Percentiles rank a stretch among this genome's conserved stretches.
phyloP scores from a whole-genome alignment of 2,329 filamentous ascomycete species.

The Aureobasidium sp. region DNA sequence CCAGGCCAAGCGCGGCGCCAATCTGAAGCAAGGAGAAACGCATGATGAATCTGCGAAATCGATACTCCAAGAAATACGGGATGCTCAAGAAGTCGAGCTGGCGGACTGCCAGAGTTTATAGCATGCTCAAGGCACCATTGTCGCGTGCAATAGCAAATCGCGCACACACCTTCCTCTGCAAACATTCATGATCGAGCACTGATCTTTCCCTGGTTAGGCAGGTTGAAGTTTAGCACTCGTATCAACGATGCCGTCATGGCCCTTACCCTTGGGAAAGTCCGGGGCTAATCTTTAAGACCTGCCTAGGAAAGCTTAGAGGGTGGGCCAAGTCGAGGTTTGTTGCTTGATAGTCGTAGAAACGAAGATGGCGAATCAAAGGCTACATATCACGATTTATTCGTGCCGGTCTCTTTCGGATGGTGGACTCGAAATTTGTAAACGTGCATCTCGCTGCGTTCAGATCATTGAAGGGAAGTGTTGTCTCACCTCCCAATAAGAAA shows the following conservation, averaged over 20 bases:
- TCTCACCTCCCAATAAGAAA: neutral
- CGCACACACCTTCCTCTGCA: neutral
- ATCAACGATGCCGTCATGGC: constrained; percentile 7
- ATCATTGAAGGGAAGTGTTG: neutral
- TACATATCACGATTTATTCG: no score
- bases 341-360: neutral
- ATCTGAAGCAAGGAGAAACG: constrained; percentile 14
- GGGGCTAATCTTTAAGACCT: constrained; percentile 8
- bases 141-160: no score
- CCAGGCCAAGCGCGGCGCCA: constrained; percentile 13
- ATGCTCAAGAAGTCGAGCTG: neutral
- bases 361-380: no score
- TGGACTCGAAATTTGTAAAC: neutral
- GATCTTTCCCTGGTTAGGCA: constrained; percentile 12
- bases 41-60: constrained; percentile 1
- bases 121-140: neutral
- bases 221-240: constrained; percentile 7
- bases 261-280: neutral
- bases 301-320: constrained; percentile 9
- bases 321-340: neutral
- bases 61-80: neutral
- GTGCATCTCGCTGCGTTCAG: neutral
- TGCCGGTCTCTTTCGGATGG: neutral
- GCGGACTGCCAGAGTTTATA: constrained; percentile 7
- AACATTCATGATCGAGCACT: neutral